phyloP scores from a whole-genome alignment of 140 eudicot species.

The Anethum foeniculum region DNA sequence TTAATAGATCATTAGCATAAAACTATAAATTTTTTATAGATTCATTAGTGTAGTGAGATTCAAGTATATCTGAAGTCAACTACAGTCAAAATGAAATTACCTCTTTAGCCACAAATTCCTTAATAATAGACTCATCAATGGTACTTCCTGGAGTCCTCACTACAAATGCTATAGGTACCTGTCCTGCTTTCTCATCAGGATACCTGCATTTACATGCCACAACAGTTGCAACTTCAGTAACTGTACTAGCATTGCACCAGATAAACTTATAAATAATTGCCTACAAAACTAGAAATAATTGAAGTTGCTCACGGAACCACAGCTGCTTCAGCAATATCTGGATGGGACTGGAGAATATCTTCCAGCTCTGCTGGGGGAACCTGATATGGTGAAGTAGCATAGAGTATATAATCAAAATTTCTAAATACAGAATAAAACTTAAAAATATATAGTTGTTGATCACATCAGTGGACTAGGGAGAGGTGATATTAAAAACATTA shows the following conservation, averaged over 20 bases:
- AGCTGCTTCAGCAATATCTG: conserved; percentile 58
- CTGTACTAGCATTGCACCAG: not conserved
- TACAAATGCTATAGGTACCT: conserved; percentile 62
- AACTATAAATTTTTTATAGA: not conserved
- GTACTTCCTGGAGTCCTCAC: conserved; percentile 50
- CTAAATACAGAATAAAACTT: not conserved
- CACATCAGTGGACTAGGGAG: not conserved
- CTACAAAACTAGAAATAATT: not conserved
- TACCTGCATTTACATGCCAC: conserved; percentile 26
- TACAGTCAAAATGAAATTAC: conserved; percentile 17
- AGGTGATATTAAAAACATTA: not conserved
- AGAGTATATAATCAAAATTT: not conserved
- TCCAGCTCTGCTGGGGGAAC: conserved; percentile 76
- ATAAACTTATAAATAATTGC: not conserved
- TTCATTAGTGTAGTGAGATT: not conserved
- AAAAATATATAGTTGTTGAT: not conserved
- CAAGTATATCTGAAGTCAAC: not conserved
- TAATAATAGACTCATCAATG: conserved; percentile 36
- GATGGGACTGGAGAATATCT: conserved; percentile 53
- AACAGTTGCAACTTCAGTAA: not conserved
- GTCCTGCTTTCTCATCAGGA: conserved; percentile 66
- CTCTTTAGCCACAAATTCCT: conserved; percentile 56
- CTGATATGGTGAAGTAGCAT: conserved; percentile 18
- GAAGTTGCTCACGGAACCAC: conserved; percentile 52
- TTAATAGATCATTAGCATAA: not conserved